phyloP scores from a whole-genome alignment of 176 grass and related monocot genomes.

The Carex littledalei region DNA sequence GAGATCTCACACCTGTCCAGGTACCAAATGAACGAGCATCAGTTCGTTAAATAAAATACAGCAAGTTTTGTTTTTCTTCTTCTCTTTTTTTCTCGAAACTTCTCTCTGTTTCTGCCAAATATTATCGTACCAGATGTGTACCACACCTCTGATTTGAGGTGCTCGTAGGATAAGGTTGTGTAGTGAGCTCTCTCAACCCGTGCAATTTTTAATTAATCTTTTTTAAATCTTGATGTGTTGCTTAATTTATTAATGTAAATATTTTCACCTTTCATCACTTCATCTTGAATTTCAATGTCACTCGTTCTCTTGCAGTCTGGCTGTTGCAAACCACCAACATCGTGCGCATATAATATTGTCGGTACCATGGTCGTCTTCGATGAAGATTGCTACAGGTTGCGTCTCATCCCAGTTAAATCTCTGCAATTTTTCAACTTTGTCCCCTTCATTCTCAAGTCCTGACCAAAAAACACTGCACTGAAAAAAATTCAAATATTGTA shows the following conservation, averaged over 20 bases:
- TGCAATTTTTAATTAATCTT: background rate
- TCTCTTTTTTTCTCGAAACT: background rate
- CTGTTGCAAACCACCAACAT: conserved; percentile 32
- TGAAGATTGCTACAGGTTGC: conserved; percentile 23
- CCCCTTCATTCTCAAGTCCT: background rate
- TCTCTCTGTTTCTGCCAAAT: background rate
- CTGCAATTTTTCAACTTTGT: background rate
- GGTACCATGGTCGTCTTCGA: conserved; percentile 3
- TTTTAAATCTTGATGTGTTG: background rate
- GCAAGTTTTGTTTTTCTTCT: background rate
- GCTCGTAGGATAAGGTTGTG: background rate
- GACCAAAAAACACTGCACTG: background rate
- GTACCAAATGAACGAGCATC: background rate
- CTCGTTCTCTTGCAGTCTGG: conserved; percentile 20
- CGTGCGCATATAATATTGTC: conserved; percentile 8
- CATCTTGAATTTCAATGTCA: background rate
- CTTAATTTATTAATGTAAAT: background rate
- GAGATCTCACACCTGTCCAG: conserved; percentile 42
- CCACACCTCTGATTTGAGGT: background rate
- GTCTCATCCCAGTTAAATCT: background rate
- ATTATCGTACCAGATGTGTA: background rate
- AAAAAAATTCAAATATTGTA: background rate
- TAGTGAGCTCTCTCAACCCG: background rate
- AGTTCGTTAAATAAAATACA: background rate
- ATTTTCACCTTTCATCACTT: background rate